Evolutionary conservation across 768 basidiomycete genomes (phyloP).

Genomic region (Suillus subluteus): DNA sequence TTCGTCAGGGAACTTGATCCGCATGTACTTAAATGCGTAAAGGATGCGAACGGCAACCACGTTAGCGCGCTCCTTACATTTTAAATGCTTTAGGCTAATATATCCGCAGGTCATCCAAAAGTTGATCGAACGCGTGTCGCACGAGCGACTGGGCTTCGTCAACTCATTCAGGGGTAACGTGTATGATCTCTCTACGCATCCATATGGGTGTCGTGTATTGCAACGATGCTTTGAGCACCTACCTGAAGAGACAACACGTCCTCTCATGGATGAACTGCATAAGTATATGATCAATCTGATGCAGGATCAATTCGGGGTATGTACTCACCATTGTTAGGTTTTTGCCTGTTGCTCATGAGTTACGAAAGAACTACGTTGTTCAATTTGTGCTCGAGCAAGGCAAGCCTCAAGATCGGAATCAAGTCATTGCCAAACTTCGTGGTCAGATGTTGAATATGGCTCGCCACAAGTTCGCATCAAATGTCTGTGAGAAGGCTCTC

Average conservation of each 20-base stretch:
- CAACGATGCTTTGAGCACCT: conserved; percentile 92
- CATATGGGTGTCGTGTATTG: conserved; percentile 93
- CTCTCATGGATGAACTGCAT: conserved; percentile 84
- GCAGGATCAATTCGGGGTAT: conserved; percentile 89
- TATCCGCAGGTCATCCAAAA: conserved; percentile 78
- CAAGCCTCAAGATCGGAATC: conserved; percentile 62
- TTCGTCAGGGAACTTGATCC: conserved; percentile 82
- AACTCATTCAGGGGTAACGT: conserved; percentile 77
- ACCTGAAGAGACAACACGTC: conserved; percentile 64
- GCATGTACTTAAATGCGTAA: conserved; percentile 82
- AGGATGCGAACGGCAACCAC: conserved; percentile 93
- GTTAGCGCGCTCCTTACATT: conserved; percentile 48
- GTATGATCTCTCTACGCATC: conserved; percentile 80
- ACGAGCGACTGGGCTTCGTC: conserved; percentile 79
- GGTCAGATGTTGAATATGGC: conserved; percentile 82
- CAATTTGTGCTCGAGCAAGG: conserved; percentile 92
- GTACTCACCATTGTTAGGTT: conserved; percentile 27
- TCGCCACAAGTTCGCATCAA: conserved; percentile 92
- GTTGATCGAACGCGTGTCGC: conserved; percentile 76
- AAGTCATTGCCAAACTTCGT: conserved; percentile 68
- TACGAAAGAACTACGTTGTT: conserved; percentile 86
- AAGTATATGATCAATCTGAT: conserved; percentile 71
- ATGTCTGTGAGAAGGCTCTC: conserved; percentile 93
- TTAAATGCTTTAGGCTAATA: conserved; percentile 13
- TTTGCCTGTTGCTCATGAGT: conserved; percentile 14